These are phyloP conservation scores for Nelumbo lutea DNA, from an alignment of 164 flowering plant species.

Conservation along the genomic window DNA sequence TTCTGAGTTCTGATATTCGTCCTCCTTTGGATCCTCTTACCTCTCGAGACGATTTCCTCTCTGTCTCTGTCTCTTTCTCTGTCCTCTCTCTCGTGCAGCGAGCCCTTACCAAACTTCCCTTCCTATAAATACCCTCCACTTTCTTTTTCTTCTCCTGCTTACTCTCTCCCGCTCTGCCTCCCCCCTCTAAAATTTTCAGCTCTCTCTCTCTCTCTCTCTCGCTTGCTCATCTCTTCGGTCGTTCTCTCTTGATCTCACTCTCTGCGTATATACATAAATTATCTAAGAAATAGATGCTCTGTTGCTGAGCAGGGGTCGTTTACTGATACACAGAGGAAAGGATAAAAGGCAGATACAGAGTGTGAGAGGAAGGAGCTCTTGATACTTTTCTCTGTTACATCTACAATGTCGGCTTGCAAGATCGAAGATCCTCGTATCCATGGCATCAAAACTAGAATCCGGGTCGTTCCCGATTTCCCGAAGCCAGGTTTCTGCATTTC, in stretches of 20 bases:
- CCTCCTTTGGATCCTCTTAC: too few relatives aligned
- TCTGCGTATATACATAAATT: not conserved
- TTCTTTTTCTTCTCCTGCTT: not conserved
- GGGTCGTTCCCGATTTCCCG: slow-evolving; percentile 88
- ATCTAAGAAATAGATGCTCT: not conserved
- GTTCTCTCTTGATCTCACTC: too few relatives aligned
- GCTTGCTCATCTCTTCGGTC: too few relatives aligned
- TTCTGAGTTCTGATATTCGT: too few relatives aligned
- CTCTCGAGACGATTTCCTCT: too few relatives aligned
- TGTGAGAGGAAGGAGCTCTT: not conserved
- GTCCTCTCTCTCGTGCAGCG: not conserved
- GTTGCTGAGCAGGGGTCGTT: not conserved
- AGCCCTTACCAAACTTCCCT: not conserved
- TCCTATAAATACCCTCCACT: not conserved
- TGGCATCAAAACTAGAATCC: slow-evolving; percentile 61
- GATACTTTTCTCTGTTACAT: not conserved
- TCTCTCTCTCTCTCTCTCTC: not conserved
- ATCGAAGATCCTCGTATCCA: slow-evolving; percentile 65
- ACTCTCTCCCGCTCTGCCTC: not conserved
- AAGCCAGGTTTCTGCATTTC: slow-evolving; percentile 48
- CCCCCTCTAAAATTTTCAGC: not conserved
- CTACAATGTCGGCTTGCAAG: slow-evolving; percentile 59
- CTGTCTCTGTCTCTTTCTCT: not conserved
- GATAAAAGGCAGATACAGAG: not conserved
- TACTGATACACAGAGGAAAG: too few relatives aligned